These are phyloP conservation scores for Tricholoma flavovirens DNA, from an alignment of 768 basidiomycete species.

Conservation along the genomic window DNA sequence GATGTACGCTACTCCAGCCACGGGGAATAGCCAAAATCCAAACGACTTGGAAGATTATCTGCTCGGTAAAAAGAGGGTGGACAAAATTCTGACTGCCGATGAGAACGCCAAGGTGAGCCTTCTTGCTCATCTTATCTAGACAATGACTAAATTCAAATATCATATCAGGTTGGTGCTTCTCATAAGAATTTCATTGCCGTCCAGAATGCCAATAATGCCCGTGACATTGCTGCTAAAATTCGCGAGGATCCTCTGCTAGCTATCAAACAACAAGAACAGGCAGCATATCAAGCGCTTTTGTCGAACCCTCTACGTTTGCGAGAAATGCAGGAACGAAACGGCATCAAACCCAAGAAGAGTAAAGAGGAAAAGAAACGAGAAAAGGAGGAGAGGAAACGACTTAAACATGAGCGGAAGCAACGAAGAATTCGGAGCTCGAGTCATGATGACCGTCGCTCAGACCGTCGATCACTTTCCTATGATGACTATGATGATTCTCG, in stretches of 20 bases:
- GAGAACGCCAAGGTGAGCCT: constrained; percentile 78
- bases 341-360: constrained; percentile 76
- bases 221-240: constrained; percentile 90
- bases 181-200: constrained; percentile 93
- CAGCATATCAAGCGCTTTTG: constrained; percentile 80
- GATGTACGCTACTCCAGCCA: constrained; percentile 99
- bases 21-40: constrained; percentile 77
- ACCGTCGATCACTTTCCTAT: constrained; percentile 22
- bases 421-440: constrained; percentile 21
- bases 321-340: constrained; percentile 74
- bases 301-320: constrained; percentile 81
- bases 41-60: constrained; percentile 97
- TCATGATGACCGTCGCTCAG: constrained; percentile 10
- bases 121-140: neutral
- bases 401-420: constrained; percentile 35
- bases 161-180: constrained; percentile 64
- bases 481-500: constrained; percentile 33
- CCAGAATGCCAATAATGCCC: constrained; percentile 86
- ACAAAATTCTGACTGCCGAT: constrained; percentile 88
- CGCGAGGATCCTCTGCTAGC: constrained; percentile 96
- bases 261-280: constrained; percentile 97
- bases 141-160: constrained; percentile 10
- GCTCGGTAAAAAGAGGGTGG: constrained; percentile 95
- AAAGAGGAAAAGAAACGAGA: constrained; percentile 57
- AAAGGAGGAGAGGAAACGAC: constrained; percentile 40